A percentile compares a stretch with the other conserved stretches of the same genome.
phyloP scores from a whole-genome alignment of 2,329 filamentous ascomycete species.

The Fusarium multiceps region DNA sequence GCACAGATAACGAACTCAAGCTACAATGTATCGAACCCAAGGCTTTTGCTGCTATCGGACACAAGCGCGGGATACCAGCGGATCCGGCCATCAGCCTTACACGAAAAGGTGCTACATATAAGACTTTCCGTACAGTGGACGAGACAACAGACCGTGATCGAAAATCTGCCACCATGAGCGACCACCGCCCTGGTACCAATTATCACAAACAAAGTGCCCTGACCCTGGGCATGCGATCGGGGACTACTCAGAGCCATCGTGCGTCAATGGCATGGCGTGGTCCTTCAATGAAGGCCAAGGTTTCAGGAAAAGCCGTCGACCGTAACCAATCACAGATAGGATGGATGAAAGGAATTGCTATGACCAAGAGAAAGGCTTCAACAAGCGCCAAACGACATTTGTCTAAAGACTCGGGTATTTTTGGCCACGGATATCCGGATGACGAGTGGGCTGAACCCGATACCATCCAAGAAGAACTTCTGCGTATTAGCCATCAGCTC shows the following conservation, averaged over 20 bases:
- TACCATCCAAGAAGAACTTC: slow-evolving; percentile 71
- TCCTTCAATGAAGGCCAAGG: slow-evolving; percentile 69
- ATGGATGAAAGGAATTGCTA: slow-evolving; percentile 77
- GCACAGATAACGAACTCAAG: slow-evolving; percentile 83
- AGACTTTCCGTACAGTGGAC: slow-evolving; percentile 82
- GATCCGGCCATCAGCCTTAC: slow-evolving; percentile 77
- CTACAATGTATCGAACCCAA: slow-evolving; percentile 78
- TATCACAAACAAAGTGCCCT: slow-evolving; percentile 58
- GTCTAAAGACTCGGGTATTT: slow-evolving; percentile 64
- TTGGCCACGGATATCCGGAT: slow-evolving; percentile 63
- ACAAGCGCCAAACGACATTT: slow-evolving; percentile 58
- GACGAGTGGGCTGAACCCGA: slow-evolving; percentile 71
- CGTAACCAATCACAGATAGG: slow-evolving; percentile 69
- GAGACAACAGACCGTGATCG: slow-evolving; percentile 68
- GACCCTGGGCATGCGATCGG: slow-evolving; percentile 57
- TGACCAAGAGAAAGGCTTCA: slow-evolving; percentile 65
- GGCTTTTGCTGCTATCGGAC: slow-evolving; percentile 75
- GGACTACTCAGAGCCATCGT: slow-evolving; percentile 45
- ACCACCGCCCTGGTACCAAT: slow-evolving; percentile 61
- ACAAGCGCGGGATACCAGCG: slow-evolving; percentile 74
- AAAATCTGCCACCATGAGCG: slow-evolving; percentile 70
- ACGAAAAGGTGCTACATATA: slow-evolving; percentile 85
- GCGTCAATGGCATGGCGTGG: slow-evolving; percentile 61
- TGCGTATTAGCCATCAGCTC: slow-evolving; percentile 70
- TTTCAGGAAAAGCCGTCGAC: slow-evolving; percentile 56